phyloP scores from a whole-genome alignment of 805 yeast species.

The Kurtzmaniella fragi region DNA sequence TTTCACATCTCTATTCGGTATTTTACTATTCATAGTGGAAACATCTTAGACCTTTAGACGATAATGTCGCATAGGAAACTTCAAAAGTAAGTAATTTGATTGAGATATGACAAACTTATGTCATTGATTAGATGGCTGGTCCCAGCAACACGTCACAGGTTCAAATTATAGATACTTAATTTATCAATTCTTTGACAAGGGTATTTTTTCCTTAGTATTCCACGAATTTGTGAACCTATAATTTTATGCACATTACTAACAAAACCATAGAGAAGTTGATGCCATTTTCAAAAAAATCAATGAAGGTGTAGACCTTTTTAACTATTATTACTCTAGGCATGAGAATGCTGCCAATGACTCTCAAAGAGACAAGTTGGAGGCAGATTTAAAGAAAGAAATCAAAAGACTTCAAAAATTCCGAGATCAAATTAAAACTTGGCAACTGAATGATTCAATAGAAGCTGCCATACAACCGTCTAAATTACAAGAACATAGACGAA shows the following conservation, averaged over 20 bases:
- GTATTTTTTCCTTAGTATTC: too few relatives aligned
- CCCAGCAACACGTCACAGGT: too few relatives aligned
- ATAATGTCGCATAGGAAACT: conserved; percentile 28
- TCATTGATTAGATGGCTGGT: too few relatives aligned
- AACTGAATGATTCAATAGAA: conserved; percentile 27
- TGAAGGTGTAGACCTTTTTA: conserved; percentile 42
- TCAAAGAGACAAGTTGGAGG: conserved; percentile 40
- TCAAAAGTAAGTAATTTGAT: conserved; percentile 28
- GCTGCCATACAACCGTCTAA: conserved; percentile 21
- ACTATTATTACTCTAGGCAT: conserved; percentile 40
- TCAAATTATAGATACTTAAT: neutral
- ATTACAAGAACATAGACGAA: conserved; percentile 32
- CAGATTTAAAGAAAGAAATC: conserved; percentile 41
- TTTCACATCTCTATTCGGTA: neutral
- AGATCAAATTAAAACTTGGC: conserved; percentile 44
- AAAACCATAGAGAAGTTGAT: conserved; percentile 30
- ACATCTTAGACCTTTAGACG: neutral
- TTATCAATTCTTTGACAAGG: too few relatives aligned
- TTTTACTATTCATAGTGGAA: conserved; percentile 3
- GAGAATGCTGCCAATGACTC: conserved; percentile 36
- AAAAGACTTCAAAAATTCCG: conserved; percentile 42
- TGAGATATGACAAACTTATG: too few relatives aligned
- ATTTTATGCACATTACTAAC: conserved; percentile 1
- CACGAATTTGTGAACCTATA: neutral
- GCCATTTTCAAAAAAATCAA: conserved; percentile 40